Percentiles rank a stretch among this genome's conserved stretches.
Evolutionary conservation across 1,284 basidiomycete species (phyloP).

Genomic region (Rhodotorula sp.): DNA sequence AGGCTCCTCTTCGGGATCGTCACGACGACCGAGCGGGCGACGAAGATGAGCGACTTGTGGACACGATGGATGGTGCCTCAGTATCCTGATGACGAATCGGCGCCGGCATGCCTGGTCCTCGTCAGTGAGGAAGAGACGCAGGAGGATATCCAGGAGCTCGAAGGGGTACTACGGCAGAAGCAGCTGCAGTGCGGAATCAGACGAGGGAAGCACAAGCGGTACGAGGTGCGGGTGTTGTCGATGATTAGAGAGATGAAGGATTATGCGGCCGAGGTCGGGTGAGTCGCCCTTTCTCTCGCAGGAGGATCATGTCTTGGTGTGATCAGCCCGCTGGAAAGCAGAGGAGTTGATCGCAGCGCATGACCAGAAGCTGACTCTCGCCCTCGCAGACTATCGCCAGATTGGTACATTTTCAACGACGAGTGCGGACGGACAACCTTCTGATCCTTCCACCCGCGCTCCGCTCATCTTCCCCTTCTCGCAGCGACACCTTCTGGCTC

Average conservation of each 20-base stretch:
- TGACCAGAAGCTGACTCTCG: no score
- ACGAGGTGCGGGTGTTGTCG: conserved; percentile 41
- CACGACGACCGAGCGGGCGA: conserved; percentile 35
- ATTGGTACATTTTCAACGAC: conserved; percentile 41
- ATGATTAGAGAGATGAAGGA: conserved; percentile 29
- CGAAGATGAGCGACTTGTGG: conserved; percentile 37
- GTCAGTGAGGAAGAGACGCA: conserved; percentile 23
- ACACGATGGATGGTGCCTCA: conserved; percentile 24
- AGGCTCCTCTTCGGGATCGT: conserved; percentile 36
- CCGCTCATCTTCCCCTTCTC: background rate
- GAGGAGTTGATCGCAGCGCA: background rate
- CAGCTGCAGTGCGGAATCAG: conserved; percentile 26
- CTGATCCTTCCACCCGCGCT: background rate
- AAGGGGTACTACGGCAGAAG: conserved; percentile 11
- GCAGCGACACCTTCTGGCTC: conserved; percentile 44
- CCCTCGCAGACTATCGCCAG: conserved; percentile 9
- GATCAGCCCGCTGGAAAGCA: no score
- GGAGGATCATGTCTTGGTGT: background rate
- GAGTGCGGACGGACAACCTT: conserved; percentile 23
- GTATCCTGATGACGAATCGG: background rate
- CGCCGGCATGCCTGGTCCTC: conserved; percentile 30
- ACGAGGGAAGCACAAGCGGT: conserved; percentile 29
- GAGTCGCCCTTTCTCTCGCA: background rate
- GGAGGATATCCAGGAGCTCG: conserved; percentile 24
- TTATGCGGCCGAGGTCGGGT: conserved; percentile 31